These are phyloP conservation scores for Neofusicoccum sp. DNA, from an alignment of 2,329 filamentous ascomycete genomes.

Conservation along the genomic window DNA sequence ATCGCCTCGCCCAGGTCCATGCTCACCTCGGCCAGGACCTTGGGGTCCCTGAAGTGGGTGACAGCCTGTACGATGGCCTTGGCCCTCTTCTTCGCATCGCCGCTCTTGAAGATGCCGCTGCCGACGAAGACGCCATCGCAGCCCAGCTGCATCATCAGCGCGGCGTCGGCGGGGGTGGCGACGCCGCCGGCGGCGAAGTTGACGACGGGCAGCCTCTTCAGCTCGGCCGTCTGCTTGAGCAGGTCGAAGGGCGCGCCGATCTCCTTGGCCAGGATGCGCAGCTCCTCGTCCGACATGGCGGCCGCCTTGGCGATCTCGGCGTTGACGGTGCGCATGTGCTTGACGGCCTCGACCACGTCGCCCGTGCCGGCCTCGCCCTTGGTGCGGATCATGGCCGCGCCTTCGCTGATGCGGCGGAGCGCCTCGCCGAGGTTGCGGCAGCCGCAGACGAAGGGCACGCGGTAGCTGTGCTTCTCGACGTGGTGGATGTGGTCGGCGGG, in stretches of 20 bases:
- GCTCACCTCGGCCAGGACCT: conserved; percentile 82
- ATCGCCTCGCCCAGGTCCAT: conserved; percentile 93
- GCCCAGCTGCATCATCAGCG: conserved; percentile 98
- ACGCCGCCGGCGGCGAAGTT: conserved; percentile 98
- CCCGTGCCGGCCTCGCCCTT: conserved; percentile 98
- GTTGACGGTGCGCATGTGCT: conserved; percentile 91
- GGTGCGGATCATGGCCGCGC: conserved; percentile 97
- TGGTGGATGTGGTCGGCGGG: conserved; percentile 89
- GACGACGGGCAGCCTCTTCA: conserved; percentile 87
- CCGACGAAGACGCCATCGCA: conserved; percentile 98
- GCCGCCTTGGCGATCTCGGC: conserved; percentile 73
- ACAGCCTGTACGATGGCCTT: conserved; percentile 93
- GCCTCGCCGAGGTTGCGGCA: conserved; percentile 94
- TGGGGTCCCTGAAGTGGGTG: conserved; percentile 83
- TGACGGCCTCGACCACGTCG: conserved; percentile 93
- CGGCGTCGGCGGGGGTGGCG: conserved; percentile 97
- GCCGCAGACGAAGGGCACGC: conserved; percentile 90
- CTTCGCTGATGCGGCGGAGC: conserved; percentile 83
- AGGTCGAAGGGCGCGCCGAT: conserved; percentile 75
- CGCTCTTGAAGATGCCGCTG: conserved; percentile 95
- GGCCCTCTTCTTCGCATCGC: conserved; percentile 83
- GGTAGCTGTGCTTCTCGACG: conserved; percentile 82
- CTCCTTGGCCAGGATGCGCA: conserved; percentile 77
- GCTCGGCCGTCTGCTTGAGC: conserved; percentile 80
- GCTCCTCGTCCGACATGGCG: conserved; percentile 65